Conservation (phyloP, 306 rosid species). For the Cicer arietinum region DNA sequence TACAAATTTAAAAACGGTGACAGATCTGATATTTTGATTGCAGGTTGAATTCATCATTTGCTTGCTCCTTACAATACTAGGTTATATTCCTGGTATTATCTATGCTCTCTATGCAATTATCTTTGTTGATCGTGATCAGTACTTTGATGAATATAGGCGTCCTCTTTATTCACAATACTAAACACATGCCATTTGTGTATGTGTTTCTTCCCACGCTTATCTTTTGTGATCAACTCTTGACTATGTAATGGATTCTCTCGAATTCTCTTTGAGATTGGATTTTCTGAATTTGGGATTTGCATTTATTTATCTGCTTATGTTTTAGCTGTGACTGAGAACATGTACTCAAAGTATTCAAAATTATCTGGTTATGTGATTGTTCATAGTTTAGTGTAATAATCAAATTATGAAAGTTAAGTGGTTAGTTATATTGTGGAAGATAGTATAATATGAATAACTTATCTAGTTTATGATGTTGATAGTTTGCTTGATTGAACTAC, state of each 20-base stretch:
- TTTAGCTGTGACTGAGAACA: slow-evolving; percentile 5
- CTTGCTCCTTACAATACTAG: slow-evolving; percentile 79
- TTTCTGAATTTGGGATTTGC: slow-evolving; percentile 14
- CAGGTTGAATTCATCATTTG: slow-evolving; percentile 89
- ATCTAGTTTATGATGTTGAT: neutral
- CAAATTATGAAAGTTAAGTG: neutral
- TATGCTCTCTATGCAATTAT: slow-evolving; percentile 88
- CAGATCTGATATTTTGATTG: slow-evolving; percentile 23
- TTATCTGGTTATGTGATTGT: slow-evolving; percentile 16
- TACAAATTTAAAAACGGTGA: neutral
- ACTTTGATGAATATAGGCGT: slow-evolving; percentile 81
- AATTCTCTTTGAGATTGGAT: slow-evolving; percentile 5
- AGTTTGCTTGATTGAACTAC: slow-evolving; percentile 7
- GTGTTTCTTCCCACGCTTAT: neutral
- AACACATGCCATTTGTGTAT: neutral
- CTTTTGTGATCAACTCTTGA: slow-evolving; percentile 12
- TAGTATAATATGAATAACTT: neutral
- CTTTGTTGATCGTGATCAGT: slow-evolving; percentile 85
- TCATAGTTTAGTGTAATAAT: neutral
- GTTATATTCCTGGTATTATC: slow-evolving; percentile 90
- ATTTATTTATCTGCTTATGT: neutral
- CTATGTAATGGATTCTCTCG: slow-evolving; percentile 15
- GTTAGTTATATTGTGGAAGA: slow-evolving; percentile 1
- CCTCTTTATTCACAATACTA: slow-evolving; percentile 65
- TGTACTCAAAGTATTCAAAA: neutral